Base-by-base conservation (phyloP, 805 yeast species). In the Starmerella geochares region DNA sequence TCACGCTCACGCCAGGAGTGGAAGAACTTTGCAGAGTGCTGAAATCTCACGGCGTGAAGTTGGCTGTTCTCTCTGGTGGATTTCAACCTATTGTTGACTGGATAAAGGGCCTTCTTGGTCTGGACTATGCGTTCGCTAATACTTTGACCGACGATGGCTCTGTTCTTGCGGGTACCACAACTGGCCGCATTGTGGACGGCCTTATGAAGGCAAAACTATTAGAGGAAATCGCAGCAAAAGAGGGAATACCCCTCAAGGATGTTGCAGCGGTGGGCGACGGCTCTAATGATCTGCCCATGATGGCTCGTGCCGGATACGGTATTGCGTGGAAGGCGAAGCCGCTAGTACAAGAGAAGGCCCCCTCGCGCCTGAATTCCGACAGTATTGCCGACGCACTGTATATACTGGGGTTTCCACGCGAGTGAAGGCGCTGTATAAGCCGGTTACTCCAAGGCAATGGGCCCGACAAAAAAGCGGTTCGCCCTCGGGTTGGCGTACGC, bases 241-340 rank as follows among this genome's bases (percentile, higher is more conserved):
- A 67, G 42, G 47, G 42, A 13, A 55, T 67, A n/a, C 58, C 58
- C 3, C 52, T 65, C 9, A 54, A 50, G n/a, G 41, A 71, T 3
- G 80, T 81, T 1, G 81, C 84, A 41, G 96, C 96, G 44, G 83
- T 90, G 33, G 97, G 97, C 32, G 97, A 92, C 64, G 99, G 99
- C 33, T 96, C 97, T 21, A 92, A 92, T 61, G 99, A 92, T 67
- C 70, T 92, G 62, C 76, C 77, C 40, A 94, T 94, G 87, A 92
- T 92, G 97, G 75, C 71, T 2, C 77, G 68, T 13, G 96, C 95
- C 2, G 97, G 97, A 0, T 83, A 79, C 63, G 98, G 98, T 19
- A 73, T 92, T 48, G 98, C 98, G 0, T 92, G 96, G 94, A 84
- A 86, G 64, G 99, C 97, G 19, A 92, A 92, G 65, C 96, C 97